Base-by-base conservation (phyloP, 345 rosid species). In the Xanthoceras sorbifolium region DNA sequence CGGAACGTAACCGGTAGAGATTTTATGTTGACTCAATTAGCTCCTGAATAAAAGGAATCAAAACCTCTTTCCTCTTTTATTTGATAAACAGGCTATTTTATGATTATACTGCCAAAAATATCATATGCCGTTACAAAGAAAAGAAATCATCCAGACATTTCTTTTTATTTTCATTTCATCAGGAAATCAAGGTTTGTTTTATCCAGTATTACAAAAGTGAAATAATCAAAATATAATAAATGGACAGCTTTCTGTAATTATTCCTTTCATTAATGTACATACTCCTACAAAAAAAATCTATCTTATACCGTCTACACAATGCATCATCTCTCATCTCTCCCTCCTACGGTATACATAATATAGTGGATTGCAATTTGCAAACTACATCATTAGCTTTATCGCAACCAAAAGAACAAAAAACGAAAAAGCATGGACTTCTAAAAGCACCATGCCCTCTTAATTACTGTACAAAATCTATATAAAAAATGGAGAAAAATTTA, bases 381-480 rank as follows among this genome's bases (percentile, higher is more conserved):
- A 36, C 66, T 22, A 36, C 34, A 71, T 55, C 52, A 22, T 5
- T 8, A 17, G 54, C 67, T 42, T 14, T 17, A 15, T 59, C 75
- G 40, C 23, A 8, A 17, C 52, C 10, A 34, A 38, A 17, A 23
- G 18, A 22, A 36, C 7, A 28, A 38, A 3, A 22, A 34, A 67
- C 3, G 18, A 72, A n/a, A 42, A 61, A 25, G 32, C 23, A 14
- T 69, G 62, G 48, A 25, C 72, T 28, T 44, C 34, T 31, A 26
- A 25, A 26, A 57, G 17, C 17, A 67, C 72, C 31, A 44, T 31
- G 29, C 67, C 9, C 12, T 18, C 22, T 63, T 48, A 67, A 63
- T 31, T 29, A 65, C 78, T 71, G 62, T 70, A 81, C 77, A 84
- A 50, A 69, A 75, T 12, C 50, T 54, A 67, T n/a, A 79, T 0